Evolutionary conservation across 139 green algal species (phyloP).

Genomic region (Limnomonas spitsbergensis): DNA sequence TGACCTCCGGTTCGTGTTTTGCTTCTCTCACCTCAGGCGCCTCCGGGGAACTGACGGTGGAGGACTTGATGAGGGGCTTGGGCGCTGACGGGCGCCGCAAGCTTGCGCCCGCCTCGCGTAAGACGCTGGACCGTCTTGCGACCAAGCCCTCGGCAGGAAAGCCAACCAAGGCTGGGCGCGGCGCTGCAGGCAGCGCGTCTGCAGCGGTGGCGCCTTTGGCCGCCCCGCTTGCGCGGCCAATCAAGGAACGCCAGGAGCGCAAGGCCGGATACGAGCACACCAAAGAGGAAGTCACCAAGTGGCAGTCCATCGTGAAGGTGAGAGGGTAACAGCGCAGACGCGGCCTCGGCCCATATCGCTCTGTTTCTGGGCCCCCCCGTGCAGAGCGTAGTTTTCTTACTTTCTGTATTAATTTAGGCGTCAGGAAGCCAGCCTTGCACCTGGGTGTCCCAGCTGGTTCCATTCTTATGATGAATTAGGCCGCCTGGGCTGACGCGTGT

Average conservation of each 20-base stretch:
- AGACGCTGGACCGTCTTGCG: constrained; percentile 12
- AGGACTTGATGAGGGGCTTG: constrained; percentile 69
- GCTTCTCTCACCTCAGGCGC: too few relatives aligned
- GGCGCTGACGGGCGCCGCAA: constrained; percentile 26
- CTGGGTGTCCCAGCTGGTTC: too few relatives aligned
- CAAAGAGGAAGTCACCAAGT: constrained; percentile 80
- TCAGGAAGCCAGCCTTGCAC: too few relatives aligned
- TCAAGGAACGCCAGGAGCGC: constrained; percentile 66
- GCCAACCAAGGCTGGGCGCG: neutral
- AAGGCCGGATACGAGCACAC: constrained; percentile 85
- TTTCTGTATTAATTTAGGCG: too few relatives aligned
- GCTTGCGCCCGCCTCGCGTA: constrained; percentile 22
- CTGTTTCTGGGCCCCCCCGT: neutral
- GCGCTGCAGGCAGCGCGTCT: neutral
- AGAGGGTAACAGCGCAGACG: too few relatives aligned
- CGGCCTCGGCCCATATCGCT: too few relatives aligned
- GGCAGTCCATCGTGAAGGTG: constrained; percentile 87
- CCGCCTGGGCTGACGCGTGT: too few relatives aligned
- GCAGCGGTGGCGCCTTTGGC: constrained; percentile 2
- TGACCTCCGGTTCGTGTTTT: too few relatives aligned
- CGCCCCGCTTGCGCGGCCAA: constrained; percentile 6
- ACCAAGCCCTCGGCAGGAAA: constrained; percentile 1
- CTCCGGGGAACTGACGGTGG: constrained; percentile 56
- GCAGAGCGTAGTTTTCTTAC: too few relatives aligned
- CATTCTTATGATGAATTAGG: too few relatives aligned